A percentile compares a stretch with the other conserved stretches of the same genome.
phyloP scores from a whole-genome alignment of 371 early-diverging fungal genomes.

The Apophysomyces ossiformis region DNA sequence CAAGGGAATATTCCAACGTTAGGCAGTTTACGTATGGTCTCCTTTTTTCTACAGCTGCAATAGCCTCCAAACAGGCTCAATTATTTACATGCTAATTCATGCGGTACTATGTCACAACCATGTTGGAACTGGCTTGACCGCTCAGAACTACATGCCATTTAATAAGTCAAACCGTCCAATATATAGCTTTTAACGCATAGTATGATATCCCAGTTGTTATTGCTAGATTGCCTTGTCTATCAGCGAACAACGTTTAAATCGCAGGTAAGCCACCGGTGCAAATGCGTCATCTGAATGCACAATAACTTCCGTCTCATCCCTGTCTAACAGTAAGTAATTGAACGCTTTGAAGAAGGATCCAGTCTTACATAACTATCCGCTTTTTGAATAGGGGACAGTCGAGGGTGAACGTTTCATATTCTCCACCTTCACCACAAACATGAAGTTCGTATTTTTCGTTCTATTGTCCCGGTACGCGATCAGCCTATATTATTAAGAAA shows the following conservation, averaged over 20 bases:
- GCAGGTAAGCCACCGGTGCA: constrained; percentile 84
- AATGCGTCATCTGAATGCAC: constrained; percentile 85
- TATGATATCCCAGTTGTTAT: too few relatives aligned
- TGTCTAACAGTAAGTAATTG: constrained; percentile 53
- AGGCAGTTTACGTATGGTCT: too few relatives aligned
- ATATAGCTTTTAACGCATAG: too few relatives aligned
- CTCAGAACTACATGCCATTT: too few relatives aligned
- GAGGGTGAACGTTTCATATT: constrained; percentile 97
- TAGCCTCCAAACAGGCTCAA: too few relatives aligned
- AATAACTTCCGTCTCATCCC: constrained; percentile 77
- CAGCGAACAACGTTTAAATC: constrained; percentile 62
- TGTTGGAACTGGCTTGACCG: too few relatives aligned
- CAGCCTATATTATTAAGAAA: neutral
- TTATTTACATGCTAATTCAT: too few relatives aligned
- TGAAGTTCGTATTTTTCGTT: constrained; percentile 85
- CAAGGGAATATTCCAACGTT: too few relatives aligned
- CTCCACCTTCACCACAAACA: constrained; percentile 99
- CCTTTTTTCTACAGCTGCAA: too few relatives aligned
- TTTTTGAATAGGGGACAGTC: constrained; percentile 97
- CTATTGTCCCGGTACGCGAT: constrained; percentile 28
- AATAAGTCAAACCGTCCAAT: too few relatives aligned
- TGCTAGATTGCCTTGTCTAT: constrained; percentile 52
- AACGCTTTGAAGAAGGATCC: neutral
- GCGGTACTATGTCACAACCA: too few relatives aligned
- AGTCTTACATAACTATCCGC: constrained; percentile 65